phyloP scores from a whole-genome alignment of 2,329 filamentous ascomycete species.

The Allantophomopsis cytisporea region DNA sequence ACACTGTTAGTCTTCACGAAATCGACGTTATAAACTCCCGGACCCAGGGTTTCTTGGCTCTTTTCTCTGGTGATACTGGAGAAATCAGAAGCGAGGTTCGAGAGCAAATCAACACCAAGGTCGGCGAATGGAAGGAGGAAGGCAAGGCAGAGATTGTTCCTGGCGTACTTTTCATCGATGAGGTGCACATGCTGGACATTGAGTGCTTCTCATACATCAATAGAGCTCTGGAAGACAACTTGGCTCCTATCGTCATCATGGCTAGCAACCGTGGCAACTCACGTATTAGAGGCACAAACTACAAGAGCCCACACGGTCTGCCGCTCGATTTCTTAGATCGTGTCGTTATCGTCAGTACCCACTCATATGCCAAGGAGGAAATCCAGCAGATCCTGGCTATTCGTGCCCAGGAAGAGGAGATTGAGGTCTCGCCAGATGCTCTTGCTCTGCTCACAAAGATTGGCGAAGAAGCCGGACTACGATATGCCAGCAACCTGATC shows the following conservation, averaged over 20 bases:
- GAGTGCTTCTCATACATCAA: conserved; percentile 99
- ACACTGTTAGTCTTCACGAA: conserved; percentile 93
- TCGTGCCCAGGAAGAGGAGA: conserved; percentile 88
- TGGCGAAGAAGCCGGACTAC: conserved; percentile 77
- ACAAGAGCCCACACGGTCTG: conserved; percentile 83
- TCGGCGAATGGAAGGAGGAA: conserved; percentile 98
- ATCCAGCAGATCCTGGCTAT: conserved; percentile 88
- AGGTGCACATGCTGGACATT: conserved; percentile 99
- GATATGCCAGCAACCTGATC: conserved; percentile 97
- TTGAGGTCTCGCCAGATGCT: conserved; percentile 81
- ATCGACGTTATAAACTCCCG: conserved; percentile 99
- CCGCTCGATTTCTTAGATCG: conserved; percentile 94
- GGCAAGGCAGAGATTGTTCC: conserved; percentile 97
- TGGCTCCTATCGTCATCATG: conserved; percentile 98
- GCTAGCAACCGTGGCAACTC: conserved; percentile 91
- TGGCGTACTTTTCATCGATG: conserved; percentile 94
- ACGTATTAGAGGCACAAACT: conserved; percentile 84
- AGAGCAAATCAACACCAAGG: conserved; percentile 98
- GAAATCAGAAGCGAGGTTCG: conserved; percentile 96
- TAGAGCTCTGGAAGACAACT: conserved; percentile 84
- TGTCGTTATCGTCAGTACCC: conserved; percentile 91
- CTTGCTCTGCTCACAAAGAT: conserved; percentile 92
- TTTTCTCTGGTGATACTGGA: conserved; percentile 95
- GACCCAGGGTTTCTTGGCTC: conserved; percentile 93
- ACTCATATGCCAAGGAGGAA: conserved; percentile 69